phyloP scores from a whole-genome alignment of 2,329 filamentous ascomycete species.

The Phaeoacremonium minimum region DNA sequence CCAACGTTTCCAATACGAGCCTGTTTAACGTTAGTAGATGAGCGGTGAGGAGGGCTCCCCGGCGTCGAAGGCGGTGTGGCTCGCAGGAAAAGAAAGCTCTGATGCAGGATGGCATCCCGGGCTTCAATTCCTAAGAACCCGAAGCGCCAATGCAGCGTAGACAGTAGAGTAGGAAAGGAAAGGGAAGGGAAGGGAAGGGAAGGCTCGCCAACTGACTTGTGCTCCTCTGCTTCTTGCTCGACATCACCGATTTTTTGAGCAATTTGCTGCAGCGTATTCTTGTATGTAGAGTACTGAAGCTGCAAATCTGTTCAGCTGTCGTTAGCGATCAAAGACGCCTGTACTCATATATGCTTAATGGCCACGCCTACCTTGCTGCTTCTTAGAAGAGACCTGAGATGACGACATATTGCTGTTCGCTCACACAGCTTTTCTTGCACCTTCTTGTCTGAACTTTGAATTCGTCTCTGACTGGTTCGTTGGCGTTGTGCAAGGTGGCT shows the following conservation, averaged over 20 bases:
- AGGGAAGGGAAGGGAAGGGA: slow-evolving; percentile 7
- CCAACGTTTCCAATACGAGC: slow-evolving; percentile 88
- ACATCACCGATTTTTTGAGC: slow-evolving; percentile 97
- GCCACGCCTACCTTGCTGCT: slow-evolving; percentile 62
- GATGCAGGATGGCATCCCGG: background rate
- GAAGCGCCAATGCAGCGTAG: slow-evolving; percentile 5
- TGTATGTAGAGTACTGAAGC: slow-evolving; percentile 73
- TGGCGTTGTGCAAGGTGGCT: too few relatives aligned
- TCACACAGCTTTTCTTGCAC: too few relatives aligned
- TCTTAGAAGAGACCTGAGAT: too few relatives aligned
- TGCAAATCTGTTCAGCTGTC: slow-evolving; percentile 67
- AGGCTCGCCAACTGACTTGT: slow-evolving; percentile 67
- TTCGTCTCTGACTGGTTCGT: too few relatives aligned
- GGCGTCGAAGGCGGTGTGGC: slow-evolving; percentile 10
- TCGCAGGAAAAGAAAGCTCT: background rate
- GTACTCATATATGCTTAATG: too few relatives aligned
- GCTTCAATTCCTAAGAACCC: too few relatives aligned
- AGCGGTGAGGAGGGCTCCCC: slow-evolving; percentile 8
- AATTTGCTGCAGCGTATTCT: slow-evolving; percentile 79
- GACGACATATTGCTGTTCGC: too few relatives aligned
- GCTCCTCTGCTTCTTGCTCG: slow-evolving; percentile 94
- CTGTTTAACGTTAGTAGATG: slow-evolving; percentile 39
- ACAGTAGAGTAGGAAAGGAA: background rate
- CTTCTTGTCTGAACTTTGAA: too few relatives aligned
- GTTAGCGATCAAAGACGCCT: slow-evolving; percentile 8